These are phyloP conservation scores for Exserohilum turcica DNA, from an alignment of 2,329 filamentous ascomycete genomes.

Conservation along the genomic window DNA sequence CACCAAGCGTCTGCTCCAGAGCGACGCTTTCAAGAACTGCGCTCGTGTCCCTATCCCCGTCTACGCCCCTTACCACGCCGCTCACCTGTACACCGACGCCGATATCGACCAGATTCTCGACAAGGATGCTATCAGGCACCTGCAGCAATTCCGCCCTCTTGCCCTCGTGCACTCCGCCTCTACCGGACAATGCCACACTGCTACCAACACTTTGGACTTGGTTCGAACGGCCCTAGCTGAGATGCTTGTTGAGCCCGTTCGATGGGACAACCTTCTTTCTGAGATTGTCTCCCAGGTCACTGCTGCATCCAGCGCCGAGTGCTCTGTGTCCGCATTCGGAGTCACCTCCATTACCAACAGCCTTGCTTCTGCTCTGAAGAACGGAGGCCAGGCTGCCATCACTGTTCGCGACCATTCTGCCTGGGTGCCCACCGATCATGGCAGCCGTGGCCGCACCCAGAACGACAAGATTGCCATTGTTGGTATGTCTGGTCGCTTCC, in stretches of 20 bases:
- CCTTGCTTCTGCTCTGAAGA: conserved; percentile 60
- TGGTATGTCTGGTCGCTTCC: conserved; percentile 79
- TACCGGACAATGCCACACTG: conserved; percentile 53
- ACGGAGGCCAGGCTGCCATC: conserved; percentile 54
- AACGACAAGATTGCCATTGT: conserved; percentile 82
- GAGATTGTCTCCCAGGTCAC: conserved; percentile 56
- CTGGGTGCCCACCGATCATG: conserved; percentile 47
- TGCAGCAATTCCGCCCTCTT: conserved; percentile 51
- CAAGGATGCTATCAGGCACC: conserved; percentile 46
- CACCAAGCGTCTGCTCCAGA: conserved; percentile 57
- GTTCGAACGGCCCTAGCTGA: conserved; percentile 51
- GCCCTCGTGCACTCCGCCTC: conserved; percentile 55
- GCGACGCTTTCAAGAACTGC: conserved; percentile 56
- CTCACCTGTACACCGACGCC: conserved; percentile 58
- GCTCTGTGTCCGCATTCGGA: conserved; percentile 57
- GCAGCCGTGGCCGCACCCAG: conserved; percentile 52
- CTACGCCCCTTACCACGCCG: conserved; percentile 64
- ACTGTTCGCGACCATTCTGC: conserved; percentile 52
- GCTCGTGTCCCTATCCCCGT: conserved; percentile 61
- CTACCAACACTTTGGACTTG: conserved; percentile 54
- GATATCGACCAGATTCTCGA: conserved; percentile 60
- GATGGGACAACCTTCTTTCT: conserved; percentile 56
- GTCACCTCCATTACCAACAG: conserved; percentile 61
- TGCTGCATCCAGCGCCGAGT: conserved; percentile 46
- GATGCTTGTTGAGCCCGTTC: conserved; percentile 54